These are phyloP conservation scores for Cystobasidium pallidum DNA, from an alignment of 1,284 basidiomycete species.

Conservation along the genomic window DNA sequence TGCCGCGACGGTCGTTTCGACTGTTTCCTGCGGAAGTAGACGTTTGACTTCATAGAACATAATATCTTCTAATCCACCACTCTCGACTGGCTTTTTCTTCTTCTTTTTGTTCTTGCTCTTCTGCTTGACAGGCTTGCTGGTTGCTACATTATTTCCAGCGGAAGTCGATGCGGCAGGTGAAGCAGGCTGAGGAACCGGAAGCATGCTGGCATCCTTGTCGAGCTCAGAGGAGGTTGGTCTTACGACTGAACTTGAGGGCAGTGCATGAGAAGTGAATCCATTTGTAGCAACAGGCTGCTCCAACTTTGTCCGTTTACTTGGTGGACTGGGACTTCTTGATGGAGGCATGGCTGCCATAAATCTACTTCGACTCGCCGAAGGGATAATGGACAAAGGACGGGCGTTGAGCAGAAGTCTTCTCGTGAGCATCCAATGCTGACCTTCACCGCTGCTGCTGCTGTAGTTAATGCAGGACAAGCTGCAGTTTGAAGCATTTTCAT, in stretches of 20 bases:
- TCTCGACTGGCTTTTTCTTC: slow-evolving; percentile 50
- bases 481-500: not conserved
- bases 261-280: not conserved
- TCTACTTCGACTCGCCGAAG: not conserved
- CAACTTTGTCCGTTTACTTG: slow-evolving; percentile 22
- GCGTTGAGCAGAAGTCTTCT: not conserved
- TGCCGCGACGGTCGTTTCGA: slow-evolving; percentile 62
- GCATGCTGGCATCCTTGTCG: slow-evolving; percentile 30
- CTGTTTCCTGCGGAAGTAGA: slow-evolving; percentile 67
- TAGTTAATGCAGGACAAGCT: not conserved
- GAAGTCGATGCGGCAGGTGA: not conserved
- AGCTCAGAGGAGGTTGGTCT: not conserved
- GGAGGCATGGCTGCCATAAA: slow-evolving; percentile 4
- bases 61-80: slow-evolving; percentile 66
- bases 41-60: slow-evolving; percentile 70
- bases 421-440: slow-evolving; percentile 3
- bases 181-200: slow-evolving; percentile 13
- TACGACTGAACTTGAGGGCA: not conserved
- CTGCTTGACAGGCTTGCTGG: slow-evolving; percentile 38
- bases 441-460: slow-evolving; percentile 5
- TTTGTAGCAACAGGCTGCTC: slow-evolving; percentile 6
- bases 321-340: slow-evolving; percentile 30
- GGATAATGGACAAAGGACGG: not conserved
- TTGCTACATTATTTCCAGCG: not conserved
- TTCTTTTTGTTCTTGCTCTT: slow-evolving; percentile 7